These are phyloP conservation scores for Trametes hirsuta DNA, from an alignment of 1,284 basidiomycete genomes.

Conservation along the genomic window DNA sequence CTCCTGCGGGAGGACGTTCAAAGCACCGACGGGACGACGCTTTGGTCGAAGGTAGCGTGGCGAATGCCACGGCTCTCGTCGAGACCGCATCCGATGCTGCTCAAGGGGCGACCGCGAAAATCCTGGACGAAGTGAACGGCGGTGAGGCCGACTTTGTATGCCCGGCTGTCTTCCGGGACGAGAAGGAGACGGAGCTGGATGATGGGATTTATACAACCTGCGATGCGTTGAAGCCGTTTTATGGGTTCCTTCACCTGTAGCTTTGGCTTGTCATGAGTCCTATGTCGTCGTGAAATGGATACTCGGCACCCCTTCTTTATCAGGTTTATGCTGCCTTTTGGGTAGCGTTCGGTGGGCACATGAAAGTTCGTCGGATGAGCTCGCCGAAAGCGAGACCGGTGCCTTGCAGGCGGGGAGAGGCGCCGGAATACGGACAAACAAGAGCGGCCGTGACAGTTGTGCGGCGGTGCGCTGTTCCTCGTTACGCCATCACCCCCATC, in stretches of 20 bases:
- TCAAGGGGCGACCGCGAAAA: too few species aligned
- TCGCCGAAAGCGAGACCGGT: background rate
- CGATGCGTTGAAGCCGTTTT: conserved; percentile 47
- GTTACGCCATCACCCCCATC: conserved; percentile 31
- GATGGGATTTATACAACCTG: conserved; percentile 53
- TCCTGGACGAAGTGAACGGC: background rate
- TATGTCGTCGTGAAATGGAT: background rate
- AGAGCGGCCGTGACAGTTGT: conserved; percentile 16
- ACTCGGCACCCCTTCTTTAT: background rate
- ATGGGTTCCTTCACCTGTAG: conserved; percentile 24
- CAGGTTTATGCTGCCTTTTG: background rate
- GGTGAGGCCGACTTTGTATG: conserved; percentile 41
- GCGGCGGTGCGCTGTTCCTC: conserved; percentile 27
- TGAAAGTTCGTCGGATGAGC: background rate
- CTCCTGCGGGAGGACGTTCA: conserved; percentile 29
- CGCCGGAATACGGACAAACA: conserved; percentile 27
- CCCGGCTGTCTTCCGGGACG: conserved; percentile 43
- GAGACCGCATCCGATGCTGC: background rate
- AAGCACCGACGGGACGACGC: conserved; percentile 22
- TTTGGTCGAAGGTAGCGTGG: background rate
- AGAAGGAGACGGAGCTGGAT: conserved; percentile 47
- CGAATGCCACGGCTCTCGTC: background rate
- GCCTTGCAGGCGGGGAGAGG: conserved; percentile 13
- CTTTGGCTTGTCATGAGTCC: background rate
- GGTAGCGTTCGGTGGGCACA: background rate